Evolutionary conservation across 768 basidiomycete species (phyloP), one percentile per base, ranked within the genome.

Genomic region (Leccinum subgranulosum): DNA sequence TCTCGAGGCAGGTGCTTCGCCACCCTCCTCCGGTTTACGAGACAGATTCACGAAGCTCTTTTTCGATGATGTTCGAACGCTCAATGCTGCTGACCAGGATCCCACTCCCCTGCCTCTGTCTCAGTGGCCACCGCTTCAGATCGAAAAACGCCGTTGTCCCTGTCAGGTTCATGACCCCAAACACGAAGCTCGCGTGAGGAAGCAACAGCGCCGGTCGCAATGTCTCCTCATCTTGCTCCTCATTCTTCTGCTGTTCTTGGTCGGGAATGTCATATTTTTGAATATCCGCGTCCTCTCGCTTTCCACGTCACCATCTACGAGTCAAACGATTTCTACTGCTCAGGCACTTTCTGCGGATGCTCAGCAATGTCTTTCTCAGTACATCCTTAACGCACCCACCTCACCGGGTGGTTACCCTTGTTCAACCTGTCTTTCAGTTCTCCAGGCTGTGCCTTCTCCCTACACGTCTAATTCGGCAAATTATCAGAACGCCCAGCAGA

Each of bases 281-380:
- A 71, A 78, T 63, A 54, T 75, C 23, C 75, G 74, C 53, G 64
- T 76, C 48, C 60, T 73, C 29, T 55, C 66, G 15, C 59, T 64
- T 54, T 51, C 64, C 6, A 50, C 50, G 33, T 61, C 59, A 48
- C 43, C 48, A 7, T 57, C 65, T 28, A 39, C 63, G 4, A 63
- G 63, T 48, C 54, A 68, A 41, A 58, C 69, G 15, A 61, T 66
- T 3, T 66, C 72, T n/a, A 64, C 64, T 15, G 49, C 72, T 6
- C n/a, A 59, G 19, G 50, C 56, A 3, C 72, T 80, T 39, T 77
- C 79, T 25, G 68, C 65, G 31, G 69, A 75, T 58, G 73, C 76
- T 21, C 74, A 76, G 58, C 74, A 77, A 62, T 82, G 81, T 63
- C 62, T 82, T 45, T 74, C 75, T 15, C 74, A 82, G 58, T 82